These are phyloP conservation scores for Boletus patriciae DNA, from an alignment of 768 basidiomycete species.

Conservation along the genomic window DNA sequence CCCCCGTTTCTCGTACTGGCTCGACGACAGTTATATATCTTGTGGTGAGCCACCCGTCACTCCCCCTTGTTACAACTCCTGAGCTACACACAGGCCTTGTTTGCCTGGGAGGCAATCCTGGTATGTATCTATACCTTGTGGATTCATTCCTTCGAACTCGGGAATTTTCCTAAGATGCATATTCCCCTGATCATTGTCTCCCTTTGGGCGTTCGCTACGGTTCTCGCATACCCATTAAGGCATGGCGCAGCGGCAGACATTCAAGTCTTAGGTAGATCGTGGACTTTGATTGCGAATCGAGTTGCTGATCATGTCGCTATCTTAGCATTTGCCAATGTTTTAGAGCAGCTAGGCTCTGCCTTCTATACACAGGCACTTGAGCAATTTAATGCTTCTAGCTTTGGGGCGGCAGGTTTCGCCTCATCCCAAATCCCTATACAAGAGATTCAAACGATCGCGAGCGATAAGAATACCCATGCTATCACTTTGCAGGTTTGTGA, in stretches of 20 bases:
- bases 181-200: neutral
- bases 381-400: conserved; percentile 66
- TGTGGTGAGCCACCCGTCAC: neutral
- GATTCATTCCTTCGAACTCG: conserved; percentile 32
- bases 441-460: conserved; percentile 58
- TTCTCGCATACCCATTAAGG: conserved; percentile 11
- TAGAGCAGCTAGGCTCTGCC: conserved; percentile 68
- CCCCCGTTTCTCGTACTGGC: neutral
- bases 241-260: conserved; percentile 23
- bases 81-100: neutral
- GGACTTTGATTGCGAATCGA: neutral
- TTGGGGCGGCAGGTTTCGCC: conserved; percentile 62
- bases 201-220: neutral
- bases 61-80: neutral
- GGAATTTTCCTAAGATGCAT: conserved; percentile 9
- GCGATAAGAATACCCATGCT: conserved; percentile 64
- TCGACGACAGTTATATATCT: neutral
- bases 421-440: conserved; percentile 55
- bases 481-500: conserved; percentile 50
- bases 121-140: neutral
- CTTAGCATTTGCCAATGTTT: conserved; percentile 70
- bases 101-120: neutral
- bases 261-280: conserved; percentile 58
- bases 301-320: neutral
- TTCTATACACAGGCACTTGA: conserved; percentile 68